Percentiles rank a stretch among this genome's conserved stretches.
These are phyloP conservation scores for Phtheirospermum japonicum DNA, from an alignment of 257 asterid species.

Conservation along the genomic window DNA sequence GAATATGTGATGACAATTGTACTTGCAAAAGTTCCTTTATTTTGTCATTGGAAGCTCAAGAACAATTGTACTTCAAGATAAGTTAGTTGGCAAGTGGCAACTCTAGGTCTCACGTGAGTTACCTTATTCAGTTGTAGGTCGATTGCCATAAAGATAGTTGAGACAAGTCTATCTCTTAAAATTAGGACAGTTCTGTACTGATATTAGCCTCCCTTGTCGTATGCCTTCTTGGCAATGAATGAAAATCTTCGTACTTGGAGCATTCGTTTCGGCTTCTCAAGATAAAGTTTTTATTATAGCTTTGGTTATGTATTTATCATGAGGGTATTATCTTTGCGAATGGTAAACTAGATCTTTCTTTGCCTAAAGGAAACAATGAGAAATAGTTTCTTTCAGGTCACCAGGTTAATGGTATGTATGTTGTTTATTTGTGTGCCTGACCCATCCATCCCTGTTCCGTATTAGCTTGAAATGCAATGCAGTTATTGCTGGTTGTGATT, in stretches of 20 bases:
- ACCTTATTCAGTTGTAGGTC: not conserved
- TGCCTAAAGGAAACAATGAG: not conserved
- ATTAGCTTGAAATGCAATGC: not conserved
- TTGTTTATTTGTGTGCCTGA: not conserved
- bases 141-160: not conserved
- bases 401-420: not conserved
- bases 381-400: not conserved
- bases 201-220: not conserved
- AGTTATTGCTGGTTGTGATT: not conserved
- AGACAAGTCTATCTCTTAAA: not conserved
- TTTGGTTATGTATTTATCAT: not conserved
- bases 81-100: constrained; percentile 3
- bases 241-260: not conserved
- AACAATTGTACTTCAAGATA: not conserved
- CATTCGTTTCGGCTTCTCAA: not conserved
- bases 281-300: not conserved
- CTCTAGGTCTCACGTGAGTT: not conserved
- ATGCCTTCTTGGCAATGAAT: constrained; percentile 8
- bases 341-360: not conserved
- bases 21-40: not conserved
- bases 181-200: not conserved
- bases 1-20: not conserved
- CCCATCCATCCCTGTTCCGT: not conserved
- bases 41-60: not conserved
- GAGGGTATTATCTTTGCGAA: not conserved